Percentiles rank a stretch among this genome's conserved stretches.
Conservation (phyloP, 2,329 filamentous ascomycete species). For the Stachybotrys echinatus region DNA sequence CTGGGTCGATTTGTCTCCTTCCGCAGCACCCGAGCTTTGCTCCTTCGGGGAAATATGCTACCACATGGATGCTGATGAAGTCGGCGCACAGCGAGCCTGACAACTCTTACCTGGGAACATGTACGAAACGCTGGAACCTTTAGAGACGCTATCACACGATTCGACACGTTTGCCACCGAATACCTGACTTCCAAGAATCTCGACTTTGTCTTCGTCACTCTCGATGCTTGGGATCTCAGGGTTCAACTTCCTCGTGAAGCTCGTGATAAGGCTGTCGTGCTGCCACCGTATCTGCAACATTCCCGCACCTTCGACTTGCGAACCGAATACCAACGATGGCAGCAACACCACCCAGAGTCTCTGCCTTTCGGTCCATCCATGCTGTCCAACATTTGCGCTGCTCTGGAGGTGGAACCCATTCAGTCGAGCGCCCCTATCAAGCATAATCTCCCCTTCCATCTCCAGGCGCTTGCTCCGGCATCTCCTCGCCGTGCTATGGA, state of each 20-base stretch:
- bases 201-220: conserved; percentile 96
- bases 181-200: conserved; percentile 85
- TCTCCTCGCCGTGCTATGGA: conserved; percentile 96
- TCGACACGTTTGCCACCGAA: conserved; percentile 90
- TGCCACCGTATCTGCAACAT: conserved; percentile 95
- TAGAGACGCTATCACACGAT: conserved; percentile 91
- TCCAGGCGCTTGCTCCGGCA: conserved; percentile 91
- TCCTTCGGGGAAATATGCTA: neutral
- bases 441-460: conserved; percentile 95
- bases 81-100: conserved; percentile 71
- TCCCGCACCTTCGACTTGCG: conserved; percentile 95
- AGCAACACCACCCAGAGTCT: conserved; percentile 96
- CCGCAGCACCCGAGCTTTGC: neutral
- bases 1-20: conserved; percentile 10
- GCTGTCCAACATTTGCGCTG: conserved; percentile 95
- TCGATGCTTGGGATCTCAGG: conserved; percentile 97
- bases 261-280: conserved; percentile 94
- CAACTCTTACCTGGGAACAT: conserved; percentile 97
- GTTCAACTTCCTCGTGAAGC: conserved; percentile 97
- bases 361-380: conserved; percentile 94
- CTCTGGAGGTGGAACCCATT: conserved; percentile 94
- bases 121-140: conserved; percentile 96
- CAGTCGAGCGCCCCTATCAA: conserved; percentile 98
- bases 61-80: neutral
- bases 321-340: conserved; percentile 97